Percentiles rank a stretch among this genome's conserved stretches.
Evolutionary conservation across 1,139 yeast species (phyloP).

Genomic region (Yamadazyma conglobata): DNA sequence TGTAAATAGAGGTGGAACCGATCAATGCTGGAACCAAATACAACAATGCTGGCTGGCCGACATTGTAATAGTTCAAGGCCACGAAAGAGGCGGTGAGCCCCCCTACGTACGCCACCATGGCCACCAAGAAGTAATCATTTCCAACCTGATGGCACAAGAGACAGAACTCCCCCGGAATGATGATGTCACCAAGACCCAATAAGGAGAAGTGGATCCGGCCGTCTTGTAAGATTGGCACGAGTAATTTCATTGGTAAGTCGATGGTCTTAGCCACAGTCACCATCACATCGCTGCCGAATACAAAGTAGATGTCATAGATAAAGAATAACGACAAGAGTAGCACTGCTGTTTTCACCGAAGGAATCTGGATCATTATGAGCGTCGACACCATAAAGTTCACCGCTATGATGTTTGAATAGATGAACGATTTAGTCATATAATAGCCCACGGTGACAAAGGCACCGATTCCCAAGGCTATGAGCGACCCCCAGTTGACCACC

Average conservation of each 20-base stretch:
- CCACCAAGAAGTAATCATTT: slow-evolving; percentile 43
- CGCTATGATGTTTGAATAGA: slow-evolving; percentile 31
- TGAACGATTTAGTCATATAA: slow-evolving; percentile 17
- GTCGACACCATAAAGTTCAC: slow-evolving; percentile 27
- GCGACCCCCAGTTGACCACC: slow-evolving; percentile 30
- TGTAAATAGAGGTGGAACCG: slow-evolving; percentile 26
- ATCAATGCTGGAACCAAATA: slow-evolving; percentile 57
- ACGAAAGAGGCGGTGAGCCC: slow-evolving; percentile 44
- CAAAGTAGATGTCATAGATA: slow-evolving; percentile 64
- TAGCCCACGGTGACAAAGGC: slow-evolving; percentile 17
- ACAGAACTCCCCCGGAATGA: slow-evolving; percentile 52
- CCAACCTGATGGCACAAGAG: slow-evolving; percentile 48
- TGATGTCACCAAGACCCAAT: slow-evolving; percentile 61
- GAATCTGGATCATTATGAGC: slow-evolving; percentile 22
- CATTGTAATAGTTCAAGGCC: slow-evolving; percentile 33
- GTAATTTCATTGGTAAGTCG: slow-evolving; percentile 55
- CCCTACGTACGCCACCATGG: slow-evolving; percentile 41
- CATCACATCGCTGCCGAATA: slow-evolving; percentile 63
- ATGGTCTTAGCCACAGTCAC: slow-evolving; percentile 54
- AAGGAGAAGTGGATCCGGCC: slow-evolving; percentile 14
- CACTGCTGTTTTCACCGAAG: slow-evolving; percentile 26
- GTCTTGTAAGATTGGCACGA: slow-evolving; percentile 35
- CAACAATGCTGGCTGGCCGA: slow-evolving; percentile 67
- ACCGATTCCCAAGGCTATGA: slow-evolving; percentile 22
- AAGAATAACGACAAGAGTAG: slow-evolving; percentile 49